phyloP scores from a whole-genome alignment of 2,329 filamentous ascomycete species.

The Sarocladium kiliense region DNA sequence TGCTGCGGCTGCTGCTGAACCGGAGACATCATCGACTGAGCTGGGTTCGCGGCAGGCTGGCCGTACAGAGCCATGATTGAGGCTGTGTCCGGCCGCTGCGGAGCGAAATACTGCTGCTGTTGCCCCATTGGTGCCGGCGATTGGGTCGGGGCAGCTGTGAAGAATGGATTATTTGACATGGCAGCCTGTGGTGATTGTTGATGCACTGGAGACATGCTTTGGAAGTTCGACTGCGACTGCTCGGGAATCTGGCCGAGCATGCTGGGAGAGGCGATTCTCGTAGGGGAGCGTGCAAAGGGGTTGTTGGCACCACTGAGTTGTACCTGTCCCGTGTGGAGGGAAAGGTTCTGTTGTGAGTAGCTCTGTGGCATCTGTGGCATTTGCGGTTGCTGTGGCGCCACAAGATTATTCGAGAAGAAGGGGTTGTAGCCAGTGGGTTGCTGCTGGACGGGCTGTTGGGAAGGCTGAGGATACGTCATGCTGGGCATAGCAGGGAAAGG shows the following conservation, averaged over 20 bases:
- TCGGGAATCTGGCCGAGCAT: constrained; percentile 47
- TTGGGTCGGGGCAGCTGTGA: constrained; percentile 21
- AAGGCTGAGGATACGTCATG: constrained; percentile 35
- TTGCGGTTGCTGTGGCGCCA: constrained; percentile 7
- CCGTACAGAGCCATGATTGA: constrained; percentile 73
- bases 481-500: constrained; percentile 36
- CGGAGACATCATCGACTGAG: constrained; percentile 29
- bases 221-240: constrained; percentile 41
- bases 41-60: constrained; percentile 51
- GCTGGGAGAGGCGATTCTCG: constrained; percentile 42
- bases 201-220: constrained; percentile 18
- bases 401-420: constrained; percentile 34
- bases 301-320: constrained; percentile 35
- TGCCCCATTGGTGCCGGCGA: constrained; percentile 19
- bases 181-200: constrained; percentile 6
- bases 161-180: constrained; percentile 30
- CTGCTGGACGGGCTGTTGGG: constrained; percentile 25
- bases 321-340: constrained; percentile 33
- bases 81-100: constrained; percentile 56
- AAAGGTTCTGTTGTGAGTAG: constrained; percentile 30
- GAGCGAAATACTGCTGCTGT: constrained; percentile 23
- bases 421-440: constrained; percentile 45
- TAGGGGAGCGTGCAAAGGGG: constrained; percentile 45
- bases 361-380: constrained; percentile 18
- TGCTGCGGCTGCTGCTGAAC: constrained; percentile 22